Percentiles rank a stretch among this genome's conserved stretches.
Evolutionary conservation across 2,329 filamentous ascomycete species (phyloP).

Genomic region (Corniculantispora saksenae): DNA sequence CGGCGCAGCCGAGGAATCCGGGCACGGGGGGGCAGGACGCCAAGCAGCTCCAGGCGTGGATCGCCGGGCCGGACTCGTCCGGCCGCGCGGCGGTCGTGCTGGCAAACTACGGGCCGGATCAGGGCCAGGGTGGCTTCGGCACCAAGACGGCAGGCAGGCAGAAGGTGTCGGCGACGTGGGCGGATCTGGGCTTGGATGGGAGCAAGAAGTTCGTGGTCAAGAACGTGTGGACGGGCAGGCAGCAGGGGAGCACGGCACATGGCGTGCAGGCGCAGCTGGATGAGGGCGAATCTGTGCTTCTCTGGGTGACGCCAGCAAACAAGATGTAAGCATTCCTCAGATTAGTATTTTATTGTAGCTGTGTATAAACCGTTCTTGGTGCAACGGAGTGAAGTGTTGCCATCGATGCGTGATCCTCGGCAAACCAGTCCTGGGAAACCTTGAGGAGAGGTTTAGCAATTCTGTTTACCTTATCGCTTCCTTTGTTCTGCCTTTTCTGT

Average conservation of each 20-base stretch:
- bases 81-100: conserved; percentile 23
- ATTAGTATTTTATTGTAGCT: no score
- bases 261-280: conserved; percentile 6
- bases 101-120: conserved; percentile 26
- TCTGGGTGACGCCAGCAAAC: neutral
- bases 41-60: conserved; percentile 26
- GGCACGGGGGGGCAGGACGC: conserved; percentile 23
- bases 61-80: conserved; percentile 21
- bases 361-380: no score
- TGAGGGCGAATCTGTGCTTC: conserved; percentile 11
- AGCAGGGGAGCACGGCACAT: neutral
- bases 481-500: no score
- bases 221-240: conserved; percentile 21
- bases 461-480: no score
- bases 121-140: conserved; percentile 24
- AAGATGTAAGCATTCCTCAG: neutral
- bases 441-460: no score
- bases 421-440: no score
- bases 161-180: conserved; percentile 22
- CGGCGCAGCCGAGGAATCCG: conserved; percentile 24
- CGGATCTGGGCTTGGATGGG: conserved; percentile 20
- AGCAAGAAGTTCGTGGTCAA: conserved; percentile 14
- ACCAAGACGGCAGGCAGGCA: conserved; percentile 12
- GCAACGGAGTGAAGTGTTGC: no score
- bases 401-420: no score